Evolutionary conservation across 2,329 filamentous ascomycete genomes (phyloP).

Genomic region (Colletotrichum simmondsii): DNA sequence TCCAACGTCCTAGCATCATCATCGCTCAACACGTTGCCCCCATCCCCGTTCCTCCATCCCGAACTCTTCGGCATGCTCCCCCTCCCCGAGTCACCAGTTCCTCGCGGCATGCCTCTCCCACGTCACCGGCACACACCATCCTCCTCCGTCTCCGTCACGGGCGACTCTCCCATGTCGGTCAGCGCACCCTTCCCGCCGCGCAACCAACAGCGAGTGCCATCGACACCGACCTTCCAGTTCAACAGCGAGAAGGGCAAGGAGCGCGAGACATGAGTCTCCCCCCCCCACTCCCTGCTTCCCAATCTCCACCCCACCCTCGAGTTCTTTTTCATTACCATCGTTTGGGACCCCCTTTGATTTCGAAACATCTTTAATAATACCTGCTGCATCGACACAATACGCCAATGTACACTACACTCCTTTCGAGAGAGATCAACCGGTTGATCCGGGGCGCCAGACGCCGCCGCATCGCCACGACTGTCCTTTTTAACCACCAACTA

Average conservation of each 20-base stretch:
- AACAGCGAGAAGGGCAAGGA: constrained; percentile 35
- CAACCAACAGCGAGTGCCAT: constrained; percentile 10
- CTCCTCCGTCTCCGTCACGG: constrained; percentile 29
- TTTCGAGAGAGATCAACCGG: constrained; percentile 40
- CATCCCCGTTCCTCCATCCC: constrained; percentile 57
- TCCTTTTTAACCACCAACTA: constrained; percentile 46
- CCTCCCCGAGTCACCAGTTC: constrained; percentile 56
- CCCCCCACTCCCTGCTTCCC: constrained; percentile 44
- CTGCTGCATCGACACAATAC: constrained; percentile 43
- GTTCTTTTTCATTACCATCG: constrained; percentile 36
- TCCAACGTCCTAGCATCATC: constrained; percentile 46
- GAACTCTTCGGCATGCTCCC: constrained; percentile 56
- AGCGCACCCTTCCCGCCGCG: constrained; percentile 34
- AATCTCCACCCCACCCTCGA: constrained; percentile 36
- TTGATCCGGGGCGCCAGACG: constrained; percentile 19
- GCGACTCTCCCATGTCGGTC: constrained; percentile 43
- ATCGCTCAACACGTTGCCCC: constrained; percentile 50
- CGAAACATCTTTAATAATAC: constrained; percentile 39
- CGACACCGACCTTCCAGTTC: constrained; percentile 16
- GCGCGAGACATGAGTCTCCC: constrained; percentile 46
- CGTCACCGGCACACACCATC: constrained; percentile 49
- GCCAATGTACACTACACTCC: constrained; percentile 48
- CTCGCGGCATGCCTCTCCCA: constrained; percentile 44
- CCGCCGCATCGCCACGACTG: constrained; percentile 42
- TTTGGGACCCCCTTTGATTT: constrained; percentile 36